Evolutionary conservation across 768 basidiomycete genomes (phyloP), one percentile per base, ranked within the genome.

Genomic region (Trametes villosa): DNA sequence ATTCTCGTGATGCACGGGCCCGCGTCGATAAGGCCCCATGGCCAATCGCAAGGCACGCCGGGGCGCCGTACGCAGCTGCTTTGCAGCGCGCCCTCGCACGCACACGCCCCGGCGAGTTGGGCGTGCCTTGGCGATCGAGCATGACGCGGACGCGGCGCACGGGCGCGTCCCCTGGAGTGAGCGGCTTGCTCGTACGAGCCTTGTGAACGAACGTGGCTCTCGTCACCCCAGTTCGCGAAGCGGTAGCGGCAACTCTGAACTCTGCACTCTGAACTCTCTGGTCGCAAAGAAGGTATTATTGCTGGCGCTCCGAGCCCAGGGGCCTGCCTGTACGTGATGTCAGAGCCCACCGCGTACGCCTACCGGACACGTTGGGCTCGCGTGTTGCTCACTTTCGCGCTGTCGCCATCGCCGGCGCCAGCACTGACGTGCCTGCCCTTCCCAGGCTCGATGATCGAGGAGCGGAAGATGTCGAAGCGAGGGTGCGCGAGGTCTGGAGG

Each of bases 161-260:
- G 50, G 12, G 53, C 42, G 17, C 20, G 41, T 6, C 6, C 20
- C 40, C 41, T 22, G 52, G 40, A 53, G 53, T 54, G 22, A 17
- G 41, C 27, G 18, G n/a, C 6, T 20, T 26, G 20, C 50, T 51
- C 1, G 31, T 24, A 3, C 27, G 12, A 13, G 8, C 18, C 34
- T 20, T n/a, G 17, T 24, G n/a, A 13, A 44, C 53, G 53, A 54
- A 54, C 53, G 53, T 54, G 41, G 53, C 12, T 24, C 53, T 31
- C 41, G 30, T 11, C 41, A 17, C 8, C 17, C n/a, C 27, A 18
- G 5, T 31, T 31, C 31, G 48, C n/a, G 30, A 24, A 36, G 33
- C 20, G 50, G 26, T 22, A 15, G 2, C 26, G 7, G 12, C 22
- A 36, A 22, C 22, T 18, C 12, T 24, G 17, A 13, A 20, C 31